These are phyloP conservation scores for Puccinia horiana DNA, from an alignment of 1,284 basidiomycete species.

Conservation along the genomic window DNA sequence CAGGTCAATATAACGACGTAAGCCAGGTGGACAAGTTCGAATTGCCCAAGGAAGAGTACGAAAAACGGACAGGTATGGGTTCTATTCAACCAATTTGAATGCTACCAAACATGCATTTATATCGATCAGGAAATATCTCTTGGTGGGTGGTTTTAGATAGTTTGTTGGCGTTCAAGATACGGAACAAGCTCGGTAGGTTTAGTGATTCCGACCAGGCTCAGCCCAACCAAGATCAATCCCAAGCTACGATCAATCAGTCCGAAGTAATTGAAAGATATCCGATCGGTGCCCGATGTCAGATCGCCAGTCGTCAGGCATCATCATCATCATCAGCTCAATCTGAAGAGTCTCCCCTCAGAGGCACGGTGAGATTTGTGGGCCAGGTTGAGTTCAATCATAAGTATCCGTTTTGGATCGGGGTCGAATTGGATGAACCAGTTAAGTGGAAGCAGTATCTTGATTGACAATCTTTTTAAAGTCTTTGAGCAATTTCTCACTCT, in stretches of 20 bases:
- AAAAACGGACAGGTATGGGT: conserved; percentile 72
- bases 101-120: no score
- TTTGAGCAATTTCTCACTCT: neutral
- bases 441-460: conserved; percentile 79
- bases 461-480: conserved; percentile 58
- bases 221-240: neutral
- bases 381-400: conserved; percentile 70
- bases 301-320: conserved; percentile 61
- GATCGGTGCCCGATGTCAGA: conserved; percentile 77
- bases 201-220: conserved; percentile 58
- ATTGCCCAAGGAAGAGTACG: conserved; percentile 79
- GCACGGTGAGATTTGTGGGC: conserved; percentile 82
- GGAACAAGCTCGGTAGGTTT: conserved; percentile 85
- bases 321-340: conserved; percentile 59
- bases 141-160: conserved; percentile 66
- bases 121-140: conserved; percentile 51
- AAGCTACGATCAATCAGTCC: neutral
- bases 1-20: conserved; percentile 76
- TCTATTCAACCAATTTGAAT: no score
- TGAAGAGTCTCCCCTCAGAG: conserved; percentile 63
- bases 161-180: conserved; percentile 84
- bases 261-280: conserved; percentile 52
- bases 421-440: conserved; percentile 93
- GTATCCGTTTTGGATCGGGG: conserved; percentile 73
- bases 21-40: conserved; percentile 91